Conservation (phyloP, 129 eudicot genomes). For the Centella asiatica region DNA sequence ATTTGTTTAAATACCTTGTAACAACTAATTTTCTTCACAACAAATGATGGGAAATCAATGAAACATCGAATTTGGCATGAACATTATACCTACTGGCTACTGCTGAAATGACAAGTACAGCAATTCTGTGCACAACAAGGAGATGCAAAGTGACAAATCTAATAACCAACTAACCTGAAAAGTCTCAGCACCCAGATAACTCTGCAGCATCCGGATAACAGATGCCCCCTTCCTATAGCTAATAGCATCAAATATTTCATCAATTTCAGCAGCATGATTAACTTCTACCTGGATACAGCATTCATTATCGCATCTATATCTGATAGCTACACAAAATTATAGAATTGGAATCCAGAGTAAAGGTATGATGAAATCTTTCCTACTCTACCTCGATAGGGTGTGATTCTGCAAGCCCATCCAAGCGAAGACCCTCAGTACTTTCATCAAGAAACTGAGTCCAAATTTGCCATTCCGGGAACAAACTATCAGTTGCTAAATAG, state of each 20-base stretch:
- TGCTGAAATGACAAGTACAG: background rate
- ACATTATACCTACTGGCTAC: too few species aligned
- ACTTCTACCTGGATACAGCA: conserved; percentile 65
- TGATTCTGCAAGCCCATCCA: conserved; percentile 97
- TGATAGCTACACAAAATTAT: conserved; percentile 3
- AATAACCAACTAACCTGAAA: conserved; percentile 70
- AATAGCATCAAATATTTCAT: conserved; percentile 97
- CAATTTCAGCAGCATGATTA: conserved; percentile 90
- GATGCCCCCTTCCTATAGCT: conserved; percentile 96
- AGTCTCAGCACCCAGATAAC: conserved; percentile 79
- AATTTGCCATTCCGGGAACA: conserved; percentile 96
- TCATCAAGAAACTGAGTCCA: conserved; percentile 99
- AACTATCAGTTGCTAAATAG: conserved; percentile 81
- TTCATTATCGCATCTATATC: background rate
- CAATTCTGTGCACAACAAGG: background rate
- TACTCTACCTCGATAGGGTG: conserved; percentile 90
- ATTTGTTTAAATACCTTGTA: too few species aligned
- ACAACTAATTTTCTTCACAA: too few species aligned
- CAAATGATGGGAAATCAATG: too few species aligned
- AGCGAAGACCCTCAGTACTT: conserved; percentile 90
- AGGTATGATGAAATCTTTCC: conserved; percentile 9
- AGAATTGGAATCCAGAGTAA: background rate
- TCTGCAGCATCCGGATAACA: conserved; percentile 95
- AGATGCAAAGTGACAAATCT: background rate
- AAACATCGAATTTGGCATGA: too few species aligned